Evolutionary conservation across 768 basidiomycete species (phyloP), one percentile per base, ranked within the genome.

Genomic region (Lactifluus subvellereus): DNA sequence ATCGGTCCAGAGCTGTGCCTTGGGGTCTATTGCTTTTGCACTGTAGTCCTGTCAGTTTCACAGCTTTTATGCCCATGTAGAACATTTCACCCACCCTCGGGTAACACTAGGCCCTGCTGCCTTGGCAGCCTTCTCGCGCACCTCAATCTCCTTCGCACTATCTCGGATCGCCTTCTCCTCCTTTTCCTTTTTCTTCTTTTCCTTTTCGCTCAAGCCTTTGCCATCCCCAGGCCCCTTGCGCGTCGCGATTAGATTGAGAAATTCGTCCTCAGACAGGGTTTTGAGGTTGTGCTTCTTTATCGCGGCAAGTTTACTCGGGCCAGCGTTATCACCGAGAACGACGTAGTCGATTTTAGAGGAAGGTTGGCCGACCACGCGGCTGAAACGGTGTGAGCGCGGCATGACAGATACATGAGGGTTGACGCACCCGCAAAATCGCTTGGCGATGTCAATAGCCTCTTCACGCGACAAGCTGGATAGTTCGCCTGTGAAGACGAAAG

Each of bases 401-500:
- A 11, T 42, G 18, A 10, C 18, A 40, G 43, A 33, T 59, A 43
- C 57, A 32, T 32, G n/a, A 16, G 53, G 2, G 27, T n/a, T 7
- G 18, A 58, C 91, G 65, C 54, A 94, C 95, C 87, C 95, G 69
- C 94, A 94, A 71, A 85, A 94, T 5, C 94, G 91, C 73, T 99
- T 98, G 0, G 89, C 96, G 6, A 96, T 74, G 68, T 96, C 94
- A 32, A 79, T 72, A 0, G 91, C 88, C 68, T 97, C 94, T 2
- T 98, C 92, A 42, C 97, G 81, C 1, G 91, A 86, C 67, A 98
- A 85, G 62, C 88, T 89, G 52, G 81, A 83, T 51, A 98, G 75
- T 69, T 99, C 96, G 16, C 95, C 97, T 0, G 97, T 98, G 67
- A 99, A 99, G 22, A 99, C 96, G 70, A 99, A 89, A 0, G 92